A percentile compares a stretch with the other conserved stretches of the same genome.
phyloP scores from a whole-genome alignment of 1,284 basidiomycete species.

The Calocybe gambosa region DNA sequence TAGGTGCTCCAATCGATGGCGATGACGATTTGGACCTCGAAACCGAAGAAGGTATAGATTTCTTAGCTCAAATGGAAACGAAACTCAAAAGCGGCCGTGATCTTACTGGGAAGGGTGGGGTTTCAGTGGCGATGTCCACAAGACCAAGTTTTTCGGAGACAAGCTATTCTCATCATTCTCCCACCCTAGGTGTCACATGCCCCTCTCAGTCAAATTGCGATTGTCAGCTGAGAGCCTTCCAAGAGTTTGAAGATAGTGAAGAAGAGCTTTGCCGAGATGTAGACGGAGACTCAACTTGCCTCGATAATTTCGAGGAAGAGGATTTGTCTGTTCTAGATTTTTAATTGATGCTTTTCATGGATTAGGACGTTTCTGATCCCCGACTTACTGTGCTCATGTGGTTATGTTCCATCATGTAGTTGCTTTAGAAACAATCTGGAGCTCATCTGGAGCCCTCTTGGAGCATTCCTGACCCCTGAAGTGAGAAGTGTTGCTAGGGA shows the following conservation, averaged over 20 bases:
- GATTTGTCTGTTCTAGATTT: conserved; percentile 11
- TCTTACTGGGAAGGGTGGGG: conserved; percentile 13
- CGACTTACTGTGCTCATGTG: background rate
- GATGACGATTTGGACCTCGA: conserved; percentile 14
- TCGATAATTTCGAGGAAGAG: conserved; percentile 8
- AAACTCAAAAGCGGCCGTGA: conserved; percentile 4
- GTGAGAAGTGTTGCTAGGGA: conserved; percentile 4
- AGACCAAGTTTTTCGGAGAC: conserved; percentile 6
- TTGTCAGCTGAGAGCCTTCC: conserved; percentile 11
- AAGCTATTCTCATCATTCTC: conserved; percentile 13
- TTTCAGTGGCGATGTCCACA: conserved; percentile 13
- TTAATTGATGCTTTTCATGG: conserved; percentile 1
- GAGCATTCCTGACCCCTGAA: background rate
- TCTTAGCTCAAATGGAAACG: conserved; percentile 5
- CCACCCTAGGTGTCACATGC: conserved; percentile 17
- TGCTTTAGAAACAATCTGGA: conserved; percentile 9
- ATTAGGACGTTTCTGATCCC: background rate
- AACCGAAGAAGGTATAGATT: background rate
- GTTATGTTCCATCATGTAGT: background rate
- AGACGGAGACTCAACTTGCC: background rate
- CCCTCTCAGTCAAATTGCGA: conserved; percentile 8
- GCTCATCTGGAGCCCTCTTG: background rate
- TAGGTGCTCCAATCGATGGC: conserved; percentile 6
- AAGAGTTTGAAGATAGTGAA: conserved; percentile 13
- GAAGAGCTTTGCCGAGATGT: conserved; percentile 12